Conservation (phyloP, 768 basidiomycete genomes). For the Saitozyma podzolica region DNA sequence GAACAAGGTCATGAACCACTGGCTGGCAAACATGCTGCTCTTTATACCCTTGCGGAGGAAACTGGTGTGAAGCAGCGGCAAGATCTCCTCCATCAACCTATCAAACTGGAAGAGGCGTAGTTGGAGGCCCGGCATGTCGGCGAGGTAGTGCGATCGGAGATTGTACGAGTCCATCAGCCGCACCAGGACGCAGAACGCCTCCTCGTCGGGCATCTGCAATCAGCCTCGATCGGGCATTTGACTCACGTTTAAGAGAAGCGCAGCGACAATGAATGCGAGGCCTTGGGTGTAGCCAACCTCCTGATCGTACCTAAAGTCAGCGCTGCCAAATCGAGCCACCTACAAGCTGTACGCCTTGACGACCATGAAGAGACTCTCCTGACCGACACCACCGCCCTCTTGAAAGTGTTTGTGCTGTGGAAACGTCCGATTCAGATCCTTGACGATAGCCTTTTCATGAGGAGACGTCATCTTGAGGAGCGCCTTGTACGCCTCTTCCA, state of each 20-base stretch:
- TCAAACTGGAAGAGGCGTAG: slow-evolving; percentile 90
- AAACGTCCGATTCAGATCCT: slow-evolving; percentile 95
- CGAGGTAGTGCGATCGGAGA: slow-evolving; percentile 92
- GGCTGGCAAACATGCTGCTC: slow-evolving; percentile 96
- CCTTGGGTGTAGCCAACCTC: slow-evolving; percentile 99
- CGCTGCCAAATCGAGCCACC: slow-evolving; percentile 41
- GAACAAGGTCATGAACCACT: slow-evolving; percentile 98
- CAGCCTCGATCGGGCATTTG: background rate
- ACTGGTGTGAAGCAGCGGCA: slow-evolving; percentile 90
- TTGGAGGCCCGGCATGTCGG: slow-evolving; percentile 98
- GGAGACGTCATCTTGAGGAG: slow-evolving; percentile 78
- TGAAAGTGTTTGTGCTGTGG: slow-evolving; percentile 96
- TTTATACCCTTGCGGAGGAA: slow-evolving; percentile 92
- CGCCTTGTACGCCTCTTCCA: slow-evolving; percentile 78
- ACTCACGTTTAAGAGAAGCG: slow-evolving; percentile 82
- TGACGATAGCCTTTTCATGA: slow-evolving; percentile 90
- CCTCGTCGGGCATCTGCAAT: slow-evolving; percentile 95
- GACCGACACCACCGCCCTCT: slow-evolving; percentile 89
- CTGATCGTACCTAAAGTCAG: slow-evolving; percentile 65
- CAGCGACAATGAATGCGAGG: slow-evolving; percentile 91
- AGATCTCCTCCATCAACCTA: slow-evolving; percentile 83
- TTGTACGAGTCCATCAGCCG: slow-evolving; percentile 96
- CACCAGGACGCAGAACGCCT: slow-evolving; percentile 93
- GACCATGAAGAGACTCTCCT: slow-evolving; percentile 96
- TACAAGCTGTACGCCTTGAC: slow-evolving; percentile 94